phyloP scores from a whole-genome alignment of 176 grass and related monocot genomes.

The Musa troglodytarum region DNA sequence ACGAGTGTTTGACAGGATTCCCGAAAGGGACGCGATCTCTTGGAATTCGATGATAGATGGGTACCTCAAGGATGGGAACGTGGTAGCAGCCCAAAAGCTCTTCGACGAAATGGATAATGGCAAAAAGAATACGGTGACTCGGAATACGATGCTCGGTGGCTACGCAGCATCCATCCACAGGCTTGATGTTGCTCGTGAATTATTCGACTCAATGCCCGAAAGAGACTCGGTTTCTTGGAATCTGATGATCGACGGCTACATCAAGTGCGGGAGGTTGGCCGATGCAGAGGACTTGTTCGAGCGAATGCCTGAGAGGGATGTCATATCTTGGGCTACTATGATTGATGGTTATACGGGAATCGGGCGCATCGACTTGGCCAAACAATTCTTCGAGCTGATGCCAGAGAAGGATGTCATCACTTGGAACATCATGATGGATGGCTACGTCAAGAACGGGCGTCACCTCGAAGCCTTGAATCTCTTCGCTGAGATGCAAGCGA shows the following conservation, averaged over 20 bases:
- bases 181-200: neutral
- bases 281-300: constrained; percentile 24
- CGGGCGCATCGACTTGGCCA: neutral
- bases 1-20: constrained; percentile 16
- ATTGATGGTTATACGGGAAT: constrained; percentile 8
- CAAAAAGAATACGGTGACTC: constrained; percentile 14
- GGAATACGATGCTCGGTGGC: constrained; percentile 16
- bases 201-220: constrained; percentile 15
- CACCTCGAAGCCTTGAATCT: constrained; percentile 9
- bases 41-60: constrained; percentile 26
- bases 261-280: constrained; percentile 1
- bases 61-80: constrained; percentile 10
- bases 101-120: neutral
- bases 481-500: neutral
- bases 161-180: neutral
- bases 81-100: neutral
- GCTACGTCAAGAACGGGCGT: constrained; percentile 16
- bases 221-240: constrained; percentile 21
- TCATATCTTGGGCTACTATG: constrained; percentile 21
- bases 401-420: constrained; percentile 4
- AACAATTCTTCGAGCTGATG: constrained; percentile 12
- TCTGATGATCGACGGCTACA: constrained; percentile 16
- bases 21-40: constrained; percentile 1
- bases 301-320: constrained; percentile 8
- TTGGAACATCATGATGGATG: constrained; percentile 22